Percentiles rank a stretch among this genome's conserved stretches.
Conservation (phyloP, 768 basidiomycete genomes). For the Vararia minispora region DNA sequence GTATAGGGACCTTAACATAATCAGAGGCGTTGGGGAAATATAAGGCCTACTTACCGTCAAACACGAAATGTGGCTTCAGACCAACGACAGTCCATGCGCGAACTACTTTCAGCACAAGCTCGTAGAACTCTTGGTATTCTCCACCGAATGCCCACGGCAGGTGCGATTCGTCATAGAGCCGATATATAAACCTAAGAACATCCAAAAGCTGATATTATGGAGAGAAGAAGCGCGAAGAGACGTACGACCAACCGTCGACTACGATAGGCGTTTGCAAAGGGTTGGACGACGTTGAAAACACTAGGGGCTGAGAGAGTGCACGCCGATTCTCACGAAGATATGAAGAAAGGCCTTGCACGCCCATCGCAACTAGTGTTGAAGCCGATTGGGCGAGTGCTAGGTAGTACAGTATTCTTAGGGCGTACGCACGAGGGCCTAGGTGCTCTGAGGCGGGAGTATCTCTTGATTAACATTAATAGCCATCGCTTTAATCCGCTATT, state of each 20-base stretch:
- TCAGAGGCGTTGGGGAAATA: not conserved
- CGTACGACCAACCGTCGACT: slow-evolving; percentile 85
- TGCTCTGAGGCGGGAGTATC: too few species aligned
- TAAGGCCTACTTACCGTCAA: slow-evolving; percentile 51
- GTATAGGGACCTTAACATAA: slow-evolving; percentile 51
- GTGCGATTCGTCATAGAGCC: slow-evolving; percentile 43
- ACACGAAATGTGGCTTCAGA: slow-evolving; percentile 60
- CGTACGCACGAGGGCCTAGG: too few species aligned
- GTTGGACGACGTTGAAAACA: slow-evolving; percentile 17
- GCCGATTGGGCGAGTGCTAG: too few species aligned
- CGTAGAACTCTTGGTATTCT: slow-evolving; percentile 50
- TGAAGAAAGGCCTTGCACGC: slow-evolving; percentile 40
- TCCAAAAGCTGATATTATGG: not conserved
- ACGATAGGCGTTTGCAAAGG: slow-evolving; percentile 26
- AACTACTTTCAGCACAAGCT: slow-evolving; percentile 39
- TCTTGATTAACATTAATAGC: too few species aligned
- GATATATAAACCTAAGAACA: slow-evolving; percentile 58
- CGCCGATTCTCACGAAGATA: slow-evolving; percentile 37
- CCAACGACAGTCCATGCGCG: slow-evolving; percentile 61
- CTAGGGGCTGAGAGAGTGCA: slow-evolving; percentile 25
- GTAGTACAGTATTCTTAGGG: too few species aligned
- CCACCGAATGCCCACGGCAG: slow-evolving; percentile 84
- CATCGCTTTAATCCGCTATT: too few species aligned
- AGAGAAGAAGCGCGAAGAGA: slow-evolving; percentile 16
- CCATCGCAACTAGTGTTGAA: too few species aligned